phyloP scores from a whole-genome alignment of 1,284 basidiomycete genomes.

The Apiotrichum akiyoshidainum region DNA sequence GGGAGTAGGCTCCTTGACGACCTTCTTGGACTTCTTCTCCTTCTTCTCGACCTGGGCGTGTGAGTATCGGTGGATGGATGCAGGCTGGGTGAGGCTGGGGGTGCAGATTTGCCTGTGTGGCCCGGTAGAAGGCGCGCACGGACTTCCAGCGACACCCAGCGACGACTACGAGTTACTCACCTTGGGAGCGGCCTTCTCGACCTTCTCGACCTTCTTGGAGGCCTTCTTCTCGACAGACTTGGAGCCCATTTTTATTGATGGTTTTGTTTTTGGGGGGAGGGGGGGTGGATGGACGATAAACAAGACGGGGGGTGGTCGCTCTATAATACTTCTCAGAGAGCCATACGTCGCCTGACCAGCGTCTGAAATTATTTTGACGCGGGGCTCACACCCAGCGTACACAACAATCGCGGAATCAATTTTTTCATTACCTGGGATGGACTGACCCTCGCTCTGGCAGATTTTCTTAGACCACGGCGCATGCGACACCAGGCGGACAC shows the following conservation, averaged over 20 bases:
- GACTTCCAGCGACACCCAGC: not conserved
- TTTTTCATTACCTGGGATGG: too few species aligned
- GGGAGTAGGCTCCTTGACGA: constrained; percentile 50
- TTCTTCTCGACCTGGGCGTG: constrained; percentile 10
- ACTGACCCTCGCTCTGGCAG: too few species aligned
- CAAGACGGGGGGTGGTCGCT: not conserved
- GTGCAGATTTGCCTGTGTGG: not conserved
- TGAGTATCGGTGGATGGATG: not conserved
- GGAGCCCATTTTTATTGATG: constrained; percentile 45
- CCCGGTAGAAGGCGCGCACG: not conserved
- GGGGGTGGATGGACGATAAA: not conserved
- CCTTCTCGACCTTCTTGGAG: constrained; percentile 18
- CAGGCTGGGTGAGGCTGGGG: not conserved
- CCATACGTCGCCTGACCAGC: not conserved
- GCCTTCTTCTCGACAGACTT: constrained; percentile 40
- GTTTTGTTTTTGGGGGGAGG: constrained; percentile 13
- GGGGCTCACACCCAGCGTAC: too few species aligned
- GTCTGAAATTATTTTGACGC: not conserved
- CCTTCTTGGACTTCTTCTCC: constrained; percentile 49
- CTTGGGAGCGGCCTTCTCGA: constrained; percentile 18
- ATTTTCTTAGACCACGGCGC: too few species aligned
- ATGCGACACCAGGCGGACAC: too few species aligned
- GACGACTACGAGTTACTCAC: constrained; percentile 1
- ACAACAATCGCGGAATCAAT: too few species aligned
- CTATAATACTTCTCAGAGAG: not conserved